A percentile compares a stretch with the other conserved stretches of the same genome.
Conservation (phyloP, 345 rosid genomes). For the Pseudoturritis turrita region DNA sequence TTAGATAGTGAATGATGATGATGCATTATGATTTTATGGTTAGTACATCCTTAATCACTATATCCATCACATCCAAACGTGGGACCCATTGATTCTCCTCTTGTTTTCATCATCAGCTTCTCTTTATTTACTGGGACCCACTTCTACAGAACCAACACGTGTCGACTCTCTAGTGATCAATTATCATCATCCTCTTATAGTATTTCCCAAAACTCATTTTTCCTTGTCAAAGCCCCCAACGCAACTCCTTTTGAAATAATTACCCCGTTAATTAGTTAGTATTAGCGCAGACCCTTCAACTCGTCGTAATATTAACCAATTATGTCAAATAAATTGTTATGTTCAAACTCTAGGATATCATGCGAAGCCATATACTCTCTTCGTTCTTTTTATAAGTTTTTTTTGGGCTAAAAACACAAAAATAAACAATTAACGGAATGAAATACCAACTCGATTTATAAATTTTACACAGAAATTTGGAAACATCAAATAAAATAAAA, state of each 20-base stretch:
- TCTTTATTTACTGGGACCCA: conserved; percentile 6
- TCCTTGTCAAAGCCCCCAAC: no score
- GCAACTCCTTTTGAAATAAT: neutral
- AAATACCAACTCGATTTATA: no score
- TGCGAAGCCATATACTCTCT: neutral
- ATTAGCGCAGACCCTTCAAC: no score
- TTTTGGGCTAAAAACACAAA: no score
- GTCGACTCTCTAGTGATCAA: conserved; percentile 12
- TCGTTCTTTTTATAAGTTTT: no score
- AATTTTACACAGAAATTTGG: no score
- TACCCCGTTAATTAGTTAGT: neutral
- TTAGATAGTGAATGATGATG: conserved; percentile 17
- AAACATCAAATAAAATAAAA: no score
- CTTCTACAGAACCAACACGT: neutral
- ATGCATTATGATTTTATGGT: conserved; percentile 24
- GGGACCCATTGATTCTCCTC: conserved; percentile 9
- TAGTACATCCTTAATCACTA: conserved; percentile 35
- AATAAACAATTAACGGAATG: no score
- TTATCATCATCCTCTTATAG: neutral
- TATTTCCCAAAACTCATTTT: neutral
- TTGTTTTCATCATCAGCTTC: conserved; percentile 8
- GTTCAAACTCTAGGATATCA: neutral
- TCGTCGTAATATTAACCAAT: no score
- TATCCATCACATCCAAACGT: conserved; percentile 10
- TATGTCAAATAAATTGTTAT: no score